Conservation (phyloP, 345 rosid species). For the Bruguiera sexangula region DNA sequence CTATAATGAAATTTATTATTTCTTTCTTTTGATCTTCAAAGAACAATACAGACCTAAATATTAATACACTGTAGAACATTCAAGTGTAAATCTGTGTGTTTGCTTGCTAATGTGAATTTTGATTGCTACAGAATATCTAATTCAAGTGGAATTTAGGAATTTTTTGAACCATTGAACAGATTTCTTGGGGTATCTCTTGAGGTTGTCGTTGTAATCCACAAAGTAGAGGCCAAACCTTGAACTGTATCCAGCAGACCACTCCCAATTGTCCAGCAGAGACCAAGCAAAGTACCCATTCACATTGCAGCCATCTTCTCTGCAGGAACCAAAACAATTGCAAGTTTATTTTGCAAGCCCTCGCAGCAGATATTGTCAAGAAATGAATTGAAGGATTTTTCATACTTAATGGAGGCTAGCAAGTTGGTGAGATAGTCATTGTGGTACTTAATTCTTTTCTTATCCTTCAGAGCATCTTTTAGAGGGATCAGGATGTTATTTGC, state of each 20-base stretch:
- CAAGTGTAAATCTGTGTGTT: background rate
- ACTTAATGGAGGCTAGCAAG: slow-evolving; percentile 75
- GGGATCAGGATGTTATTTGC: slow-evolving; percentile 45
- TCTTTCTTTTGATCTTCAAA: too few relatives aligned
- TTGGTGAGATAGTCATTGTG: slow-evolving; percentile 77
- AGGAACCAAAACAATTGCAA: slow-evolving; percentile 9
- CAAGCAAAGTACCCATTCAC: slow-evolving; percentile 92
- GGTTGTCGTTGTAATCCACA: slow-evolving; percentile 75
- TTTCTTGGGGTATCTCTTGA: slow-evolving; percentile 83
- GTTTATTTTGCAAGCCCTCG: background rate
- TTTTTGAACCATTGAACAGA: slow-evolving; percentile 93
- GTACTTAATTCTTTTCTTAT: slow-evolving; percentile 73
- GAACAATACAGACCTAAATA: background rate
- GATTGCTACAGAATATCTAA: background rate
- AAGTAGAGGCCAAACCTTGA: slow-evolving; percentile 91
- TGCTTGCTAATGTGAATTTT: background rate
- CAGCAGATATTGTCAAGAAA: background rate
- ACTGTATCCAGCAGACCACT: slow-evolving; percentile 85
- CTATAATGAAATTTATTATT: background rate
- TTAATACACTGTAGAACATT: background rate
- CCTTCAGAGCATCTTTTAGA: slow-evolving; percentile 61
- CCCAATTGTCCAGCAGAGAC: slow-evolving; percentile 94
- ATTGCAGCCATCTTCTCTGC: slow-evolving; percentile 93
- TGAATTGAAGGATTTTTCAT: slow-evolving; percentile 1
- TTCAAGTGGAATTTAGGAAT: slow-evolving; percentile 45